phyloP scores from a whole-genome alignment of 768 basidiomycete genomes.

The Mycena epipterygia region DNA sequence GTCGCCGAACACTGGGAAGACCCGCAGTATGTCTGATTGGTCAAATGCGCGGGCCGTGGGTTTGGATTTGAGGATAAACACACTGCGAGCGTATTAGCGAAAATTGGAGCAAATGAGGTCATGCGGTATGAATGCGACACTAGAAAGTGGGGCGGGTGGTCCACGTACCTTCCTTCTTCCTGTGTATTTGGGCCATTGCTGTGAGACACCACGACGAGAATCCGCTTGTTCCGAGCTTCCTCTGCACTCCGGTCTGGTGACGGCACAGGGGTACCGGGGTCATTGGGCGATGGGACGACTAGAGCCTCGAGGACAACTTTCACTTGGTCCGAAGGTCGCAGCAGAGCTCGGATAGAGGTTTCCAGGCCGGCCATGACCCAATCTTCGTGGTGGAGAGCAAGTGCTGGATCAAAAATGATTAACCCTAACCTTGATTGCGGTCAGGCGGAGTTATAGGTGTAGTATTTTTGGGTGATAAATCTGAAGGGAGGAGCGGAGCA shows the following conservation, averaged over 20 bases:
- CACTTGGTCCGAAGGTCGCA: conserved; percentile 61
- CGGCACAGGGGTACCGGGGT: conserved; percentile 21
- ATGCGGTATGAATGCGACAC: conserved; percentile 5
- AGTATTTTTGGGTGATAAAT: no score
- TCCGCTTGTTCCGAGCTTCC: conserved; percentile 46
- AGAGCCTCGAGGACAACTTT: conserved; percentile 58
- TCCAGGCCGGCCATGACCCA: conserved; percentile 36
- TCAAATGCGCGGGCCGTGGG: conserved; percentile 29
- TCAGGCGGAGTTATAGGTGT: no score
- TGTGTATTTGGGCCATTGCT: conserved; percentile 53
- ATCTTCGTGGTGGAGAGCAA: background rate
- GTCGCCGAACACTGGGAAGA: conserved; percentile 69
- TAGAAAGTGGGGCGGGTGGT: background rate
- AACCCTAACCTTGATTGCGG: no score
- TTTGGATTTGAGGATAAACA: conserved; percentile 63
- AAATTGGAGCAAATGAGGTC: conserved; percentile 3
- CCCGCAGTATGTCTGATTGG: conserved; percentile 60
- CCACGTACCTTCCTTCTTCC: conserved; percentile 70
- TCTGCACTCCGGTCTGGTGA: conserved; percentile 15
- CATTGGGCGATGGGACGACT: conserved; percentile 36
- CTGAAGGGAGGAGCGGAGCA: no score
- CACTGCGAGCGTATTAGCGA: conserved; percentile 44
- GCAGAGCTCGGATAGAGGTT: conserved; percentile 39
- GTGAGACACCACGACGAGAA: conserved; percentile 68
- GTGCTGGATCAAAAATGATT: no score